These are phyloP conservation scores for Malus asiatica DNA, from an alignment of 306 rosid species.

Conservation along the genomic window DNA sequence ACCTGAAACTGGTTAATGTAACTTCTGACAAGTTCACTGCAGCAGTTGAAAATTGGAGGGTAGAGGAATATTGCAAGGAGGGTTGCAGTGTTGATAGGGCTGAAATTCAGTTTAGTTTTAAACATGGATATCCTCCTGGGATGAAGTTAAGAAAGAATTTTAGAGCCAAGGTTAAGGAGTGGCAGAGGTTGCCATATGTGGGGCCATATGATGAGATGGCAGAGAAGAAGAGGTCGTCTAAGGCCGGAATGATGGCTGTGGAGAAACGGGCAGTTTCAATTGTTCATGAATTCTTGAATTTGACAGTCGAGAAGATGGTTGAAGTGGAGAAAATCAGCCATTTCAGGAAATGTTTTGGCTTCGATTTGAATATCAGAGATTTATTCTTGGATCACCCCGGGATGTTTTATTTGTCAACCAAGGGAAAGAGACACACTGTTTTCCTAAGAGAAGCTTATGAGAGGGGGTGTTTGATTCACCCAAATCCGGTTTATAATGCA, in stretches of 20 bases:
- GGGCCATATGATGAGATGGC: conserved; percentile 64
- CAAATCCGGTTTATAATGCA: conserved; percentile 70
- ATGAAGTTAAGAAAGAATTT: conserved; percentile 65
- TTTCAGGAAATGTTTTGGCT: conserved; percentile 47
- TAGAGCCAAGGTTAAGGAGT: conserved; percentile 79
- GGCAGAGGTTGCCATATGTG: conserved; percentile 67
- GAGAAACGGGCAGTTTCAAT: conserved; percentile 81
- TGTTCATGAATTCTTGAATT: conserved; percentile 79
- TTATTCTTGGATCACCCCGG: conserved; percentile 50
- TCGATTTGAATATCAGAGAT: conserved; percentile 62
- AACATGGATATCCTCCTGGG: conserved; percentile 71
- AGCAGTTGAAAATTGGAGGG: conserved; percentile 81
- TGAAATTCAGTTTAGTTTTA: conserved; percentile 55
- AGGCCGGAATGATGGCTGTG: conserved; percentile 37
- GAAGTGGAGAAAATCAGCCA: conserved; percentile 77
- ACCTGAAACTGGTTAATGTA: conserved; percentile 51
- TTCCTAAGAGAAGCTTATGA: conserved; percentile 93
- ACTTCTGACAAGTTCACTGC: conserved; percentile 33
- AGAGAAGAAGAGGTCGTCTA: conserved; percentile 39
- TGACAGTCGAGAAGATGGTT: conserved; percentile 89
- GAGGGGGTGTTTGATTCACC: conserved; percentile 64
- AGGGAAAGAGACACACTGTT: conserved; percentile 83
- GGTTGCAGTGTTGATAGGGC: conserved; percentile 44
- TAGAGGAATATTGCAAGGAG: conserved; percentile 66
- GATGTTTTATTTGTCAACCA: conserved; percentile 42